Base-by-base conservation (phyloP, 1,284 basidiomycete genomes). In the Fomitopsis pinicola region DNA sequence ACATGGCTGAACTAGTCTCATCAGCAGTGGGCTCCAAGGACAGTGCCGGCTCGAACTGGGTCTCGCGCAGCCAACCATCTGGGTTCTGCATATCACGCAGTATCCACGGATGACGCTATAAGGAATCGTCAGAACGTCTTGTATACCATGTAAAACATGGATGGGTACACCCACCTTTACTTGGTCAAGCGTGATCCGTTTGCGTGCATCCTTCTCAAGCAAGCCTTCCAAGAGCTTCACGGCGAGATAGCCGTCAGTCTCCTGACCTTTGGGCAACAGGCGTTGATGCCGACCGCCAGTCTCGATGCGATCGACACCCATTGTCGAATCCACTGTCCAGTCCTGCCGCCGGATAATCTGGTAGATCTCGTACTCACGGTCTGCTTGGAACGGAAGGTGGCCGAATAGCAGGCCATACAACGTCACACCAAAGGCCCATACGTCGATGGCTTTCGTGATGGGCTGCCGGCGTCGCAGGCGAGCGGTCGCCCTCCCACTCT, bases 361-460 rank as follows among this genome's bases (percentile, higher is more conserved):
- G 76, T 97, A 98, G 50, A 98, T 79, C 48, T 85, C 84, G 72
- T 86, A 97, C 76, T 96, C 94, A 66, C 62, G 84, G 78, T 73
- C 83, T 67, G 77, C 88, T 80, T 55, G 84, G 83, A 71, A 95
- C 0, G 94, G 94, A 7, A 88, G 83, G 59, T 78, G 79, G 28
- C 95, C 97, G 68, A 98, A 98, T 1, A 98, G 82, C 50, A 99
- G 83, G 71, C 95, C 97, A 77, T 95, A 99, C 14, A 98, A 80
- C 1, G 97, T 99, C 40, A 98, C 92, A n/a, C 97, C 97, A 8
- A 99, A 83, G 0, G 97, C 96, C 97, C 97, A 99, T n/a, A 99
- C 86, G 71, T 99, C 97, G 72, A 99, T 97, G 5, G 95, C 91
- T 72, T 97, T 95, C 42, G 95, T 97, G 65, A 99, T 92, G 2